These are phyloP conservation scores for Jaltomata sinuosa DNA, from an alignment of 257 asterid genomes.

Conservation along the genomic window DNA sequence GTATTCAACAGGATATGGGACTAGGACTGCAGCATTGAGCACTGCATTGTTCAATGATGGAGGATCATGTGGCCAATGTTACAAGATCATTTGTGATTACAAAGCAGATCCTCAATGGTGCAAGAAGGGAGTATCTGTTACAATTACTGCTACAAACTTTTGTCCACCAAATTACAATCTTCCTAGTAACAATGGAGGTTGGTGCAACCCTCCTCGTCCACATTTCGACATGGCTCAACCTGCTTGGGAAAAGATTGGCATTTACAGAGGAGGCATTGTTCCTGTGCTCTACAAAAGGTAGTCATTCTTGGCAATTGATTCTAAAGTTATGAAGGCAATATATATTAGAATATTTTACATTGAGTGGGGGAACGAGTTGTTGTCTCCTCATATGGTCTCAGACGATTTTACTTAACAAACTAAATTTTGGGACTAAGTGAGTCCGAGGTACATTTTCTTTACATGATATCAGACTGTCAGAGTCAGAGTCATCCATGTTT, in stretches of 20 bases:
- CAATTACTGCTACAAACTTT: conserved; percentile 58
- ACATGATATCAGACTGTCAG: background rate
- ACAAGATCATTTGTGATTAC: conserved; percentile 44
- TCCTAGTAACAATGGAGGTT: conserved; percentile 58
- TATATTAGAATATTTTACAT: background rate
- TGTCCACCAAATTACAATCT: conserved; percentile 63
- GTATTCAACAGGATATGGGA: conserved; percentile 19
- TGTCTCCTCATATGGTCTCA: background rate
- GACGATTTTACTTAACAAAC: background rate
- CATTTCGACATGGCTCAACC: conserved; percentile 83
- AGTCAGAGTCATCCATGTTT: background rate
- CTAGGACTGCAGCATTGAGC: conserved; percentile 25
- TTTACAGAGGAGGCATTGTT: conserved; percentile 54
- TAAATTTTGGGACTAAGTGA: background rate
- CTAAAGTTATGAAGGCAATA: no score
- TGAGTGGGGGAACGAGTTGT: background rate
- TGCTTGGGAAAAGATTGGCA: conserved; percentile 63
- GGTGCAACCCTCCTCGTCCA: conserved; percentile 75
- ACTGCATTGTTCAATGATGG: conserved; percentile 24
- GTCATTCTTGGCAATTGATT: background rate
- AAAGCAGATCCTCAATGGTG: conserved; percentile 34
- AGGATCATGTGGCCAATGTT: conserved; percentile 58
- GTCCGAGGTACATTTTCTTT: background rate
- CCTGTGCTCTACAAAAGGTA: conserved; percentile 60
- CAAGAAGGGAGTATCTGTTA: conserved; percentile 42